phyloP scores from a whole-genome alignment of 768 basidiomycete species.

The Tricholomella constricta region DNA sequence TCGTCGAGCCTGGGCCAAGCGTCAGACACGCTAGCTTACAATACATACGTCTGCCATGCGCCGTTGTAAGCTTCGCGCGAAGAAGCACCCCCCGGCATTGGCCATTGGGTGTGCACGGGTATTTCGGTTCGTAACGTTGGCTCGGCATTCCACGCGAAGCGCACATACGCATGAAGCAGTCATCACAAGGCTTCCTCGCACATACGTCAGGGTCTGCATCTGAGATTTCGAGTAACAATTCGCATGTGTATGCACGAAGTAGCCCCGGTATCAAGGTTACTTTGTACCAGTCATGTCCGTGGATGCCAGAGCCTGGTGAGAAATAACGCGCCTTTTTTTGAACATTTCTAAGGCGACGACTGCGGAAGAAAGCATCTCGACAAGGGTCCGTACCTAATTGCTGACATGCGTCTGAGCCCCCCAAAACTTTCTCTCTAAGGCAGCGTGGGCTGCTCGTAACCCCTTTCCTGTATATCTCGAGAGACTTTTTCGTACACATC shows the following conservation, averaged over 20 bases:
- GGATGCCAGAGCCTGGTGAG: neutral
- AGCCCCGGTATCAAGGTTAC: constrained; percentile 11
- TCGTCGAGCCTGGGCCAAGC: neutral
- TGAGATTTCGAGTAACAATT: neutral
- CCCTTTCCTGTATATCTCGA: neutral
- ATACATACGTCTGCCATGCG: neutral
- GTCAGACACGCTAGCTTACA: neutral
- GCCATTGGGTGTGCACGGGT: neutral
- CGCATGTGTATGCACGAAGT: neutral
- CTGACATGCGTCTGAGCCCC: too few relatives aligned
- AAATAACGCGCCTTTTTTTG: neutral
- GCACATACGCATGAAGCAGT: neutral
- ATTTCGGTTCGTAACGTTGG: constrained; percentile 10
- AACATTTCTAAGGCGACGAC: neutral
- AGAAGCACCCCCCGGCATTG: neutral
- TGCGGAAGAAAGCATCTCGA: constrained; percentile 3
- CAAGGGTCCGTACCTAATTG: neutral
- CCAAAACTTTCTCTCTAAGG: too few relatives aligned
- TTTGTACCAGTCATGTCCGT: constrained; percentile 3
- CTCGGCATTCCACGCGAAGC: neutral
- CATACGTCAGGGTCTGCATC: constrained; percentile 9
- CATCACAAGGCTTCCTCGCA: neutral
- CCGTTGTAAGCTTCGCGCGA: neutral
- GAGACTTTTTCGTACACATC: neutral
- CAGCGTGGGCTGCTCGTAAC: constrained; percentile 5